Evolutionary conservation across 371 early-diverging fungal species (phyloP).

Genomic region (Mortierella sp.): DNA sequence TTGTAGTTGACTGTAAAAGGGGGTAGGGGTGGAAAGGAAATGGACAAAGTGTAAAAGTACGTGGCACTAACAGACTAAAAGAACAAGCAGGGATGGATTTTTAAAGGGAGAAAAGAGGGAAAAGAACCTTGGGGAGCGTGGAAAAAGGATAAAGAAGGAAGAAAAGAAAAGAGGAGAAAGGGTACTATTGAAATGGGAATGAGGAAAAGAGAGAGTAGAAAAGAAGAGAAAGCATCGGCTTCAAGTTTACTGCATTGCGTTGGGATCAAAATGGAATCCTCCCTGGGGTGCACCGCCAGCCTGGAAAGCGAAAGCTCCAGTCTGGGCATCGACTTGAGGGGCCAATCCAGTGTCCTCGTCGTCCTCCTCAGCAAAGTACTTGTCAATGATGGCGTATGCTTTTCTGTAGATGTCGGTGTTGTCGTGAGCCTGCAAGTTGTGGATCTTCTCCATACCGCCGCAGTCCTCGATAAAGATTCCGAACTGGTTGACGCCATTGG

Average conservation of each 20-base stretch:
- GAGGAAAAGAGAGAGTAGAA: background rate
- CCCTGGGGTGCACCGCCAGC: slow-evolving; percentile 76
- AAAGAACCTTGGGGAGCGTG: background rate
- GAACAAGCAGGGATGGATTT: background rate
- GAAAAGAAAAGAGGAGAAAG: background rate
- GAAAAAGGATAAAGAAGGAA: background rate
- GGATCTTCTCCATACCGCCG: slow-evolving; percentile 94
- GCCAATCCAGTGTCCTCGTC: slow-evolving; percentile 80
- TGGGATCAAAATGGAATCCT: slow-evolving; percentile 77
- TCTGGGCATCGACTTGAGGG: slow-evolving; percentile 75
- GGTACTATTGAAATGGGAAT: background rate
- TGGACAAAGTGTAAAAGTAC: slow-evolving; percentile 2
- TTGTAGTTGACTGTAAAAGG: background rate
- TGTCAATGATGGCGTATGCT: slow-evolving; percentile 92
- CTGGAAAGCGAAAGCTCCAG: slow-evolving; percentile 81
- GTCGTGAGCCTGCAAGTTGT: slow-evolving; percentile 91
- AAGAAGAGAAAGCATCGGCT: too few relatives aligned
- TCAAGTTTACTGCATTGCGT: slow-evolving; percentile 37
- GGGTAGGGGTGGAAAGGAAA: background rate
- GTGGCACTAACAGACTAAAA: slow-evolving; percentile 6
- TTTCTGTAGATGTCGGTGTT: slow-evolving; percentile 96
- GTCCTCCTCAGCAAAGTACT: slow-evolving; percentile 93
- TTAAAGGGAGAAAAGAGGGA: background rate
- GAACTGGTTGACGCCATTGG: slow-evolving; percentile 85
- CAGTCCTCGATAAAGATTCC: slow-evolving; percentile 90